Conservation (phyloP, 1,284 basidiomycete genomes). For the Afroboletus lepidellus region DNA sequence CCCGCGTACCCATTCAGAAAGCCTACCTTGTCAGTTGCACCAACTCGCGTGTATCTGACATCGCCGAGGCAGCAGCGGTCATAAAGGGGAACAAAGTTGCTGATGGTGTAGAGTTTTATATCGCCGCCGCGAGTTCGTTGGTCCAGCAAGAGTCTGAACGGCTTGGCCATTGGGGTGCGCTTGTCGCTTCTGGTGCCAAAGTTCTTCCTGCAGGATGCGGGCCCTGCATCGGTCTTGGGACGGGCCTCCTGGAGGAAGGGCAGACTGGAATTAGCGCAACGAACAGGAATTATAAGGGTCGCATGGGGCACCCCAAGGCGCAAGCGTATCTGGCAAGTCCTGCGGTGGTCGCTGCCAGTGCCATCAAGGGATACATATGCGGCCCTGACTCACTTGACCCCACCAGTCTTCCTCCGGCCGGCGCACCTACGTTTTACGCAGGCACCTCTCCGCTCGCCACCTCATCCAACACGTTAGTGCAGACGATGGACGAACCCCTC, state of each 20-base stretch:
- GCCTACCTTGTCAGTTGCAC: slow-evolving; percentile 99
- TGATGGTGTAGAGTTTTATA: slow-evolving; percentile 93
- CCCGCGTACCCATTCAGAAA: slow-evolving; percentile 87
- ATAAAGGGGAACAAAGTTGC: slow-evolving; percentile 85
- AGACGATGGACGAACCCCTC: slow-evolving; percentile 53
- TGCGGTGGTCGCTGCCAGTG: slow-evolving; percentile 95
- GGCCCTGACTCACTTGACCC: slow-evolving; percentile 75
- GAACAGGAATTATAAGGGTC: slow-evolving; percentile 98
- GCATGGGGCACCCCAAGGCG: slow-evolving; percentile 96
- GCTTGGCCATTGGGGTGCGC: slow-evolving; percentile 84
- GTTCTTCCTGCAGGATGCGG: slow-evolving; percentile 95
- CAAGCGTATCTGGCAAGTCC: slow-evolving; percentile 95
- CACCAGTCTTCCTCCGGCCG: slow-evolving; percentile 49
- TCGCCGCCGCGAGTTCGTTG: slow-evolving; percentile 90
- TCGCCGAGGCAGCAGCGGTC: slow-evolving; percentile 89
- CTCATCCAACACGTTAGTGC: slow-evolving; percentile 26
- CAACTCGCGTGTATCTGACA: slow-evolving; percentile 95
- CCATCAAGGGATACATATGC: slow-evolving; percentile 88
- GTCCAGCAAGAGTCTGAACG: slow-evolving; percentile 91
- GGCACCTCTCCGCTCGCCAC: slow-evolving; percentile 34
- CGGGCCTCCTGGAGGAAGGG: slow-evolving; percentile 90
- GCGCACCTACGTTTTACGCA: slow-evolving; percentile 61
- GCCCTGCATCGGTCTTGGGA: slow-evolving; percentile 95
- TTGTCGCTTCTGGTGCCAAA: slow-evolving; percentile 88
- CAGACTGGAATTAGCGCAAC: slow-evolving; percentile 96